These are phyloP conservation scores for Verticillium zaregamsianum DNA, from an alignment of 2,329 filamentous ascomycete species.

Conservation along the genomic window DNA sequence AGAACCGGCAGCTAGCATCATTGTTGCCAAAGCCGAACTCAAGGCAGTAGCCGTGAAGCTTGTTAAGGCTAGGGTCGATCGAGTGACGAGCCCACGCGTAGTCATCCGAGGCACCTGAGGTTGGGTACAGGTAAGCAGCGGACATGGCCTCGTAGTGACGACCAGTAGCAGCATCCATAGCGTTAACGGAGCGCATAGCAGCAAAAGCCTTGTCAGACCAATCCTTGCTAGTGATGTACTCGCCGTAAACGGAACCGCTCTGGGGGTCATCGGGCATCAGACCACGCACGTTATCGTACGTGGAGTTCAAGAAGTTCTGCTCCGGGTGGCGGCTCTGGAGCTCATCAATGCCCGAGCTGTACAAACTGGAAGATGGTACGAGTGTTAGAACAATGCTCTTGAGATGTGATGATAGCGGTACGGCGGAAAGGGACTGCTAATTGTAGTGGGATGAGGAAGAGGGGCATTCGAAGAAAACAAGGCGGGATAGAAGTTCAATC, in stretches of 20 bases:
- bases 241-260: conserved; percentile 32
- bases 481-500: not conserved
- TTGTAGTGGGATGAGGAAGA: not conserved
- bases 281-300: conserved; percentile 48
- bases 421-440: too few relatives aligned
- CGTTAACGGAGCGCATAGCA: conserved; percentile 26
- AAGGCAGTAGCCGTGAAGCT: conserved; percentile 38
- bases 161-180: conserved; percentile 34
- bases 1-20: conserved; percentile 34
- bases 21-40: conserved; percentile 41
- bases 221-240: conserved; percentile 38
- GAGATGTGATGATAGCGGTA: too few relatives aligned
- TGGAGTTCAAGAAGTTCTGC: conserved; percentile 49
- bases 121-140: conserved; percentile 39
- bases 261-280: conserved; percentile 31
- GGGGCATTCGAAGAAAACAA: not conserved
- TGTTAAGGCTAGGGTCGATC: conserved; percentile 24
- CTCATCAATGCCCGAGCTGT: conserved; percentile 54
- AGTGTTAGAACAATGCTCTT: too few relatives aligned
- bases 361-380: conserved; percentile 32
- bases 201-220: conserved; percentile 23
- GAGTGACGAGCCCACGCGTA: conserved; percentile 43
- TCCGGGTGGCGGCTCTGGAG: conserved; percentile 37
- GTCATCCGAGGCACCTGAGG: conserved; percentile 40
- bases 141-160: conserved; percentile 33